Conservation (phyloP, 768 basidiomycete species). For the Auricularia sp. region DNA sequence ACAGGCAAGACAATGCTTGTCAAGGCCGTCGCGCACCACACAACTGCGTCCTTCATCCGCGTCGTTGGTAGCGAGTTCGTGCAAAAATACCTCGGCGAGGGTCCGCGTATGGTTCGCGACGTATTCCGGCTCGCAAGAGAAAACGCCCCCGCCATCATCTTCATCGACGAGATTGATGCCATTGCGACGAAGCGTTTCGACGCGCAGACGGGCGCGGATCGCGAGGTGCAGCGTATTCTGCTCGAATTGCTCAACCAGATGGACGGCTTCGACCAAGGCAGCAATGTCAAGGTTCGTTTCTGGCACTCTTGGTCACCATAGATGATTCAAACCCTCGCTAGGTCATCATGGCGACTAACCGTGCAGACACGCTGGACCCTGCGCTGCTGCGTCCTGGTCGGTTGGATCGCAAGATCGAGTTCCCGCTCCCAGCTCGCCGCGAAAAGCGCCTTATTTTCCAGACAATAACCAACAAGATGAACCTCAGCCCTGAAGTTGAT, state of each 20-base stretch:
- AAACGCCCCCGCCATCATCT: constrained; percentile 96
- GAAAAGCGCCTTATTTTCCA: constrained; percentile 98
- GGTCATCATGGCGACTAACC: constrained; percentile 99
- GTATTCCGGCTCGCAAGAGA: constrained; percentile 97
- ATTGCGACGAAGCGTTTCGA: constrained; percentile 99
- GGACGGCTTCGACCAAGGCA: constrained; percentile 99
- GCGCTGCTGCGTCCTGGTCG: constrained; percentile 95
- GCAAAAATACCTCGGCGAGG: constrained; percentile 98
- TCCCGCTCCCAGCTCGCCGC: constrained; percentile 86
- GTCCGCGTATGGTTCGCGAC: constrained; percentile 98
- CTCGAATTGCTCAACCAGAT: constrained; percentile 97
- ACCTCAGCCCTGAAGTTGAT: constrained; percentile 93
- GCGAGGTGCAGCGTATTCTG: constrained; percentile 97
- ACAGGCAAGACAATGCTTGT: constrained; percentile 99
- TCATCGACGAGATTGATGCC: constrained; percentile 98
- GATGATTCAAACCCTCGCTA: constrained; percentile 20
- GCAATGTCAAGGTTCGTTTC: constrained; percentile 82
- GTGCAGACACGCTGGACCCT: constrained; percentile 95
- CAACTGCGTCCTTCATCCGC: constrained; percentile 94
- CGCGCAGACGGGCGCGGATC: constrained; percentile 96
- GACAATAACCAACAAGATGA: constrained; percentile 95
- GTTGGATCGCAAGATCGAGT: constrained; percentile 97
- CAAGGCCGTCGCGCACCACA: constrained; percentile 98
- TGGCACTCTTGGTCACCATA: neutral
- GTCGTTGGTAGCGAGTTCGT: constrained; percentile 98